A percentile compares a stretch with the other conserved stretches of the same genome.
Conservation (phyloP, 164 flowering plant species). For the Magnolia sinica region DNA sequence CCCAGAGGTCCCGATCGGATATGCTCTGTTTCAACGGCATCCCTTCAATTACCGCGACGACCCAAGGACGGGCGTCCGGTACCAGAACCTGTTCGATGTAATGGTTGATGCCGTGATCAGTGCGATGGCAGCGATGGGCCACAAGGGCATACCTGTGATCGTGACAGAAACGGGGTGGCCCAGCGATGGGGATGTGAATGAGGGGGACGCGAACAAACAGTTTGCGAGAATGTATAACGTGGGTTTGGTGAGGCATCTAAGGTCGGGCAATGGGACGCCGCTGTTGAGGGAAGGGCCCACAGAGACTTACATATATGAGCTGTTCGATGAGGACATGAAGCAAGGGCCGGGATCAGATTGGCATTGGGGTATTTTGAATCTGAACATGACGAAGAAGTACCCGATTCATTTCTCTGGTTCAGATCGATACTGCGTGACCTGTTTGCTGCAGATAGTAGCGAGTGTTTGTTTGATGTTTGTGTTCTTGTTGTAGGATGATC, state of each 20-base stretch:
- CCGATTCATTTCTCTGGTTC: constrained; percentile 35
- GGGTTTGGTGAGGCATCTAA: constrained; percentile 60
- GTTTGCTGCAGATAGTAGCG: background rate
- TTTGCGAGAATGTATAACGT: constrained; percentile 59
- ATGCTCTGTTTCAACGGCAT: constrained; percentile 57
- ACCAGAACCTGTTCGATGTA: constrained; percentile 71
- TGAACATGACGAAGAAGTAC: constrained; percentile 48
- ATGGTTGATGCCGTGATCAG: constrained; percentile 68
- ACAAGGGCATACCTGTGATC: constrained; percentile 53
- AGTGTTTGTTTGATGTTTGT: background rate
- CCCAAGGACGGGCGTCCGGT: constrained; percentile 59
- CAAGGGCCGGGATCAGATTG: constrained; percentile 11
- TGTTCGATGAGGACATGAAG: constrained; percentile 45
- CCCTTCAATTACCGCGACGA: constrained; percentile 67
- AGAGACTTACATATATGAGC: constrained; percentile 55
- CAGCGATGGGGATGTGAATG: constrained; percentile 34
- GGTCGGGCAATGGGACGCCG: constrained; percentile 62
- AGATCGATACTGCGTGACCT: background rate
- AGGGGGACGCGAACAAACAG: constrained; percentile 36
- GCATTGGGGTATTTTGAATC: constrained; percentile 59
- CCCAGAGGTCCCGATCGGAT: constrained; percentile 63
- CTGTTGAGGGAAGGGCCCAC: constrained; percentile 58
- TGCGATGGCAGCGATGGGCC: constrained; percentile 64
- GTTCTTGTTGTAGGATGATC: background rate
- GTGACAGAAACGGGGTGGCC: constrained; percentile 96